Conservation (phyloP, 225 moss, liverwort and hornwort species). For the Rhytidiadelphus loreus region DNA sequence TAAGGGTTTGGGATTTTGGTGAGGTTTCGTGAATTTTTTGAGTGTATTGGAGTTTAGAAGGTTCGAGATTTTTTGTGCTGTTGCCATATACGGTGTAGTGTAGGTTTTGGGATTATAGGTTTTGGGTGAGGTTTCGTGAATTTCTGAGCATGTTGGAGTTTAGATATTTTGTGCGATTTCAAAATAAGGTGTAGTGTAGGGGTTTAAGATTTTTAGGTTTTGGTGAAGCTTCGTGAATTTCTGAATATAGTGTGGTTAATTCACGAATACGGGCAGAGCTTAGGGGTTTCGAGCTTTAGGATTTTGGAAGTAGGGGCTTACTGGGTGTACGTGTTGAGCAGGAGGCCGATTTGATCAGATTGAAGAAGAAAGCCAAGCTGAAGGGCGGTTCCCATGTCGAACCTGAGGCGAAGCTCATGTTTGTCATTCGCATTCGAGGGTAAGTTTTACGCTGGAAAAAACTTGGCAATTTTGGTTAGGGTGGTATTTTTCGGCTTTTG, state of each 20-base stretch:
- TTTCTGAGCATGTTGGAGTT: neutral
- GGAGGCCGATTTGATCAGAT: constrained; percentile 52
- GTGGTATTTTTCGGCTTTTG: neutral
- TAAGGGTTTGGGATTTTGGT: neutral
- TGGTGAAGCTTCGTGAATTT: neutral
- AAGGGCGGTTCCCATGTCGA: constrained; percentile 62
- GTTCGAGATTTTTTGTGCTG: neutral
- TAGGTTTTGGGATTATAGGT: neutral
- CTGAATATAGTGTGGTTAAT: neutral
- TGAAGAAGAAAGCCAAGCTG: constrained; percentile 67
- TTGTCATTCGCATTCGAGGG: constrained; percentile 71
- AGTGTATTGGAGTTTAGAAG: neutral
- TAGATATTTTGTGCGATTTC: neutral
- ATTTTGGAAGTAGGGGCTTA: neutral
- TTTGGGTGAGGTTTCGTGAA: neutral
- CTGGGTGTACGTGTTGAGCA: neutral
- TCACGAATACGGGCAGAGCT: neutral
- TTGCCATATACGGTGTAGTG: neutral
- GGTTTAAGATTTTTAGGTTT: neutral
- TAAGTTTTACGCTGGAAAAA: neutral
- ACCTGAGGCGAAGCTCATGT: constrained; percentile 74
- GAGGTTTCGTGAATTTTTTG: neutral
- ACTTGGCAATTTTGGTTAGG: neutral
- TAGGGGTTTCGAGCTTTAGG: neutral
- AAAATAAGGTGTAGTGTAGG: neutral